Percentiles rank a stretch among this genome's conserved stretches.
These are phyloP conservation scores for Tetradesmus obliquus DNA, from an alignment of 139 green algal species.

Conservation along the genomic window DNA sequence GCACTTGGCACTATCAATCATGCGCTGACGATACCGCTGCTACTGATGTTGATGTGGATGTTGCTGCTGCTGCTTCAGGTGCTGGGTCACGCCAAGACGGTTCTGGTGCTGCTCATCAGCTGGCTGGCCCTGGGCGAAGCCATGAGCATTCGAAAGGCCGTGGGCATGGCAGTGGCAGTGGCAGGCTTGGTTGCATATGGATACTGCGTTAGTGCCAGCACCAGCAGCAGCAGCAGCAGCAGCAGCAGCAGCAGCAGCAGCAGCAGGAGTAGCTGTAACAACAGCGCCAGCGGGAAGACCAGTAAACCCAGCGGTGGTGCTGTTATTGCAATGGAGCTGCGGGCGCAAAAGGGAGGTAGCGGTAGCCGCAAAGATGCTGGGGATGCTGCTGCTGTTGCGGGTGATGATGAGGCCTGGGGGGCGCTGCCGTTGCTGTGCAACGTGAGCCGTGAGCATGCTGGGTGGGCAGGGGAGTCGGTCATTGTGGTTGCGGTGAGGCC, in stretches of 20 bases:
- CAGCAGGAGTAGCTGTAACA: neutral
- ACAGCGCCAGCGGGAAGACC: neutral
- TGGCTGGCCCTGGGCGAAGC: conserved; percentile 79
- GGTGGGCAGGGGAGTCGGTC: neutral
- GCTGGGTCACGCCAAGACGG: conserved; percentile 87
- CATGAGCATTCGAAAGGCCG: conserved; percentile 69
- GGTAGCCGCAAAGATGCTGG: neutral
- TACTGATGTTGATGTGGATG: too few species aligned
- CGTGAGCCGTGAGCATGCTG: neutral
- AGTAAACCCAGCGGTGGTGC: neutral
- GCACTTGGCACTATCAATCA: too few species aligned
- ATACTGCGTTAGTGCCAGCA: conserved; percentile 44
- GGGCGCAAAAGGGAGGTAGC: neutral
- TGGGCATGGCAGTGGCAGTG: conserved; percentile 82
- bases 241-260: too few species aligned
- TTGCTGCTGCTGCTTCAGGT: neutral
- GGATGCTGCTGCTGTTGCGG: neutral
- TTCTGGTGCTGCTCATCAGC: conserved; percentile 83
- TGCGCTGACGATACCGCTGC: too few species aligned
- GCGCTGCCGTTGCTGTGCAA: neutral
- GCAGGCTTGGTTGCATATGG: conserved; percentile 85
- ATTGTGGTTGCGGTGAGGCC: neutral
- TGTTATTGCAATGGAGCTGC: neutral
- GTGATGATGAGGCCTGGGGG: neutral
- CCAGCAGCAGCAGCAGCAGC: too few species aligned